Evolutionary conservation across 2,329 filamentous ascomycete species (phyloP).

Genomic region (Metarhizium humberi): DNA sequence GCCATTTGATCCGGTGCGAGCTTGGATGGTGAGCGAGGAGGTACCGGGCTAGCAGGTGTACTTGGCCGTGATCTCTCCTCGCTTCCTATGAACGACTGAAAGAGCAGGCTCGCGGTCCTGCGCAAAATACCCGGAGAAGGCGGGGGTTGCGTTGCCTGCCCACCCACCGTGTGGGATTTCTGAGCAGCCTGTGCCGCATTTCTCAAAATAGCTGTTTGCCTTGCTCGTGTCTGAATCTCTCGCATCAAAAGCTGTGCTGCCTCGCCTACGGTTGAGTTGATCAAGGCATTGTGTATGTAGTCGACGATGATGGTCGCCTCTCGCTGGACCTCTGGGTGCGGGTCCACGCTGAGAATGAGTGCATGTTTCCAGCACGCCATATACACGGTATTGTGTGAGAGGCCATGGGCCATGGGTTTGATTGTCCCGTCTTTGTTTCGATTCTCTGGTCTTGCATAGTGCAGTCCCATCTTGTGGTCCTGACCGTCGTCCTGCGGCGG

Average conservation of each 20-base stretch:
- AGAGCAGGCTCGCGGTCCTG: constrained; percentile 54
- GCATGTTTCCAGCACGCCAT: constrained; percentile 92
- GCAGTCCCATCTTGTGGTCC: constrained; percentile 53
- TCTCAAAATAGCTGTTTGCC: constrained; percentile 34
- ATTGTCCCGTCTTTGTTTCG: constrained; percentile 49
- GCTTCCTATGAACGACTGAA: constrained; percentile 45
- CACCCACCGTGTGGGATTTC: constrained; percentile 31
- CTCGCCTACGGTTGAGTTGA: constrained; percentile 66
- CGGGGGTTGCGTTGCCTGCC: constrained; percentile 31
- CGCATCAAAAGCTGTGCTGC: constrained; percentile 65
- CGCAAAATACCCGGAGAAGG: constrained; percentile 51
- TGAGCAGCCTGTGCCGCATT: constrained; percentile 31
- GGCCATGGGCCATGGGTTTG: constrained; percentile 44
- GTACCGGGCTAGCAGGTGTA: constrained; percentile 18
- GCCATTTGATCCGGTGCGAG: constrained; percentile 31
- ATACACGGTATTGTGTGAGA: constrained; percentile 84
- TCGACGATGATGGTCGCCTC: constrained; percentile 82
- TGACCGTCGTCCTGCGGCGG: constrained; percentile 46
- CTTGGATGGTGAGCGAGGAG: constrained; percentile 23
- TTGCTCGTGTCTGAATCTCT: constrained; percentile 52
- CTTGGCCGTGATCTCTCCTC: constrained; percentile 33
- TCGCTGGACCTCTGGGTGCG: constrained; percentile 84
- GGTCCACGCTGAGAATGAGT: constrained; percentile 83
- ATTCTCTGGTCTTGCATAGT: constrained; percentile 48
- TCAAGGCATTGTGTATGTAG: constrained; percentile 67